phyloP scores from a whole-genome alignment of 306 rosid species.

The Acacia confusa region DNA sequence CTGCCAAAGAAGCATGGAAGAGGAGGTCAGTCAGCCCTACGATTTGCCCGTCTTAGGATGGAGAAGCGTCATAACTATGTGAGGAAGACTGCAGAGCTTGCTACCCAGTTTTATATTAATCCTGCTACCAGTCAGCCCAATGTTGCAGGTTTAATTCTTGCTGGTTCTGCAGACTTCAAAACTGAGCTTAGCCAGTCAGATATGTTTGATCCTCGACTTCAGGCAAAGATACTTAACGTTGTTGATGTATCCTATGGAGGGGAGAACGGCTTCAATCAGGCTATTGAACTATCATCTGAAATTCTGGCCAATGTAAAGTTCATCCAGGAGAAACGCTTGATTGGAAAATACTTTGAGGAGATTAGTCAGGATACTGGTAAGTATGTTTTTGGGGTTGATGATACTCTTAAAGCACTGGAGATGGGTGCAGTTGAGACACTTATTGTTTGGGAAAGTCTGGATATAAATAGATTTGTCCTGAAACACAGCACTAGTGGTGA shows the following conservation, averaged over 20 bases:
- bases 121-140: conserved; percentile 27
- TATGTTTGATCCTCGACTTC: conserved; percentile 24
- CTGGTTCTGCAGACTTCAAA: conserved; percentile 28
- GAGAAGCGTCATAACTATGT: conserved; percentile 72
- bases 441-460: conserved; percentile 92
- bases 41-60: conserved; percentile 77
- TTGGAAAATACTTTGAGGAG: conserved; percentile 91
- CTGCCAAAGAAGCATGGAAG: conserved; percentile 73
- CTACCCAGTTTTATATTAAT: conserved; percentile 41
- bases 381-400: conserved; percentile 91
- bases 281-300: conserved; percentile 29
- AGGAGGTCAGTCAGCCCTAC: conserved; percentile 73
- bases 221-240: conserved; percentile 23
- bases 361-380: conserved; percentile 95
- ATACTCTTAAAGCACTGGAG: conserved; percentile 80
- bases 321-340: conserved; percentile 85
- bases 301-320: conserved; percentile 84
- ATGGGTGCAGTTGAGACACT: conserved; percentile 93
- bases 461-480: conserved; percentile 66
- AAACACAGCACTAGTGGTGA: conserved; percentile 61
- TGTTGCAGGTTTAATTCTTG: conserved; percentile 15
- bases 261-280: conserved; percentile 16
- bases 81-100: conserved; percentile 60
- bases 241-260: conserved; percentile 20
- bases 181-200: conserved; percentile 27